Percentiles rank a stretch among this genome's conserved stretches.
These are phyloP conservation scores for Fusarium sp. DNA, from an alignment of 2,329 filamentous ascomycete species.

Conservation along the genomic window DNA sequence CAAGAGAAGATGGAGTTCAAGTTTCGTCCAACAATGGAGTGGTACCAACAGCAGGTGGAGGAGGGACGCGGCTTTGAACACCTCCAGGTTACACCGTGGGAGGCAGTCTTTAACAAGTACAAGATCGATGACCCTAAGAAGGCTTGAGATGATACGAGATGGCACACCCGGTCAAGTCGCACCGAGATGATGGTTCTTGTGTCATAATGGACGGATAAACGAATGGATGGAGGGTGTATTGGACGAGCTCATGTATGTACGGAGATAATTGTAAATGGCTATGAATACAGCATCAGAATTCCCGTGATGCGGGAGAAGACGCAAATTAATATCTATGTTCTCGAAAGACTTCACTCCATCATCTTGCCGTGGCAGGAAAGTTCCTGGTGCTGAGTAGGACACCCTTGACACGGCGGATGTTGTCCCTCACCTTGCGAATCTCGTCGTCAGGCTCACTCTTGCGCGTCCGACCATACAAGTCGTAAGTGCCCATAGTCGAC, in stretches of 20 bases:
- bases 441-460: constrained; percentile 70
- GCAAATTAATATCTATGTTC: constrained; percentile 1
- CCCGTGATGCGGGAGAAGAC: not conserved
- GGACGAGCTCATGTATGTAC: constrained; percentile 3
- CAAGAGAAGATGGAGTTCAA: constrained; percentile 44
- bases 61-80: constrained; percentile 61
- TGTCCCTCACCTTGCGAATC: constrained; percentile 74
- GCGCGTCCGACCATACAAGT: constrained; percentile 55
- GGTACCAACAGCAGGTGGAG: constrained; percentile 58
- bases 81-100: constrained; percentile 56
- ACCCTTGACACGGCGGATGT: constrained; percentile 81
- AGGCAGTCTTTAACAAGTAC: constrained; percentile 49
- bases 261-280: constrained; percentile 3
- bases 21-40: constrained; percentile 58
- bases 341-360: constrained; percentile 4
- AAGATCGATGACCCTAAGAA: constrained; percentile 41
- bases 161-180: not conserved
- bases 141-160: not conserved
- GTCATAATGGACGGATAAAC: constrained; percentile 1
- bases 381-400: constrained; percentile 76
- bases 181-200: constrained; percentile 6
- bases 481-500: constrained; percentile 51
- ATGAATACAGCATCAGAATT: constrained; percentile 5
- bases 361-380: constrained; percentile 64
- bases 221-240: constrained; percentile 23